Base-by-base conservation (phyloP, 148 eudicot species). In the Silene uniflora region DNA sequence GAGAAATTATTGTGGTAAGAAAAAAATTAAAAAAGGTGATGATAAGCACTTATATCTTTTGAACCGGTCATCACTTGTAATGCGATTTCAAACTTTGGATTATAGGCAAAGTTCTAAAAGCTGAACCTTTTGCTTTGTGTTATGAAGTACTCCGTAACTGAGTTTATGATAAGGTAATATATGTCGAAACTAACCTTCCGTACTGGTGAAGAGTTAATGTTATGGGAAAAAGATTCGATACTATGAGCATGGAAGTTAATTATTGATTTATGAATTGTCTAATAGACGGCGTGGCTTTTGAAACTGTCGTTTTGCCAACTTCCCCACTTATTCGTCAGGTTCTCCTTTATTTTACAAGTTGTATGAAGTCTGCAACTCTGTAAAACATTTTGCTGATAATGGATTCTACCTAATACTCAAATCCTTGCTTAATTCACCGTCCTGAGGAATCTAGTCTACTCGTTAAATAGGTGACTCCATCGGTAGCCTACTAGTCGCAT, bases 101-200 rank as follows among this genome's bases (percentile, higher is more conserved):
- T 39, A 67, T n/a, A 32, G 49, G 70, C 14, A 35, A 18, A 32
- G 21, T 6, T 39, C 44, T 14, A 52, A 52, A 52, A 12, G 14
- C 14, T 49, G 11, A 10, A 7, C 54, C 25, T n/a, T 39, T 67
- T 3, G 10, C 71, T 46, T 68, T 12, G 16, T 68, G 13, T 46
- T 42, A 42, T 4, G 47, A 44, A 9, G 56, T 52, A 52, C n/a
- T n/a, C n/a, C n/a, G n/a, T n/a, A n/a, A 39, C 10, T 39, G 7
- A 39, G 44, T 39, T 39, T 9, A 39, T 7, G 44, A 9, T 67
- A 8, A 2, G 71, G 49, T 67, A n/a, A 44, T 18, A 4, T 42
- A 42, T 67, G 71, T n/a, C 8, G 44, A 71, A 49, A 71, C 29
- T 32, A 55, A 54, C 55, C 70, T 71, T 25, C 62, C 62, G 44